These are phyloP conservation scores for Neofusicoccum sp. DNA, from an alignment of 2,329 filamentous ascomycete species.

Conservation along the genomic window DNA sequence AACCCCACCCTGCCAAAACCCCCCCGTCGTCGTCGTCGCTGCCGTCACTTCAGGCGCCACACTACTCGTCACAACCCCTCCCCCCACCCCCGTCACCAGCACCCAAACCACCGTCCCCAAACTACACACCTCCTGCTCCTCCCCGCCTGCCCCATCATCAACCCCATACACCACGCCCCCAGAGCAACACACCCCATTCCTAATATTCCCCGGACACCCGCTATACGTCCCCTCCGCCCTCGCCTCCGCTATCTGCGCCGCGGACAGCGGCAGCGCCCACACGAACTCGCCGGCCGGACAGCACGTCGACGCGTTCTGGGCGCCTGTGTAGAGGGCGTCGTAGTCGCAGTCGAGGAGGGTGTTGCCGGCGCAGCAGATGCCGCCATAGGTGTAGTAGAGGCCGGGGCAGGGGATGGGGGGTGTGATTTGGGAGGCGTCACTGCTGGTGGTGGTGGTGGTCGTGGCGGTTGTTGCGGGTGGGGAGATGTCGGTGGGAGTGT, in stretches of 20 bases:
- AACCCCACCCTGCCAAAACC: not conserved
- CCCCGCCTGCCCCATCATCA: not conserved
- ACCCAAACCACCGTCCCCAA: not conserved
- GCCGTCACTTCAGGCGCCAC: not conserved
- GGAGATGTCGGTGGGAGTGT: not conserved
- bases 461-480: not conserved
- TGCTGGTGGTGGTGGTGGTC: not conserved
- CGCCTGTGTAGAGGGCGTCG: not conserved
- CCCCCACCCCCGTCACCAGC: not conserved
- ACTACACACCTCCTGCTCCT: not conserved
- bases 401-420: not conserved
- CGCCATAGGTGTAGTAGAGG: slow-evolving; percentile 6
- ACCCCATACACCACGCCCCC: not conserved
- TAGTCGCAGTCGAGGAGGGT: not conserved
- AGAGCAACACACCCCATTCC: not conserved
- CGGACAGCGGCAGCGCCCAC: not conserved
- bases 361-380: not conserved
- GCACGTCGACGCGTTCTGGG: not conserved
- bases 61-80: not conserved
- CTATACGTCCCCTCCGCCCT: not conserved
- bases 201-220: not conserved
- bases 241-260: not conserved
- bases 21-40: not conserved
- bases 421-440: not conserved
- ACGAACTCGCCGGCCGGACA: not conserved